Conservation (phyloP, 2,329 filamentous ascomycete species). For the Harringtonia lauricola region DNA sequence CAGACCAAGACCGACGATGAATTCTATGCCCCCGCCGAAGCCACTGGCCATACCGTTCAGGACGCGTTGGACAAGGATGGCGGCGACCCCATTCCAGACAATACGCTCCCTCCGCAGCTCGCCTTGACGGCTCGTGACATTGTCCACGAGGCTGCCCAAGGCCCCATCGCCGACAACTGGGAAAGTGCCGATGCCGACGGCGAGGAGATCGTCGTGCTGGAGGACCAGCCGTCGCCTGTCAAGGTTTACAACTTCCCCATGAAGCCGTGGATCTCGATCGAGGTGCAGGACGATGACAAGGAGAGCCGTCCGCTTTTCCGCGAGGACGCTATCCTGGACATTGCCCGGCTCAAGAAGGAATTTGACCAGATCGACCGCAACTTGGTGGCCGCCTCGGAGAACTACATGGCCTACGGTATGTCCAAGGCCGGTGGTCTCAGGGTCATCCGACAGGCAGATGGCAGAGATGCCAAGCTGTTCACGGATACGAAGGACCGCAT, state of each 20-base stretch:
- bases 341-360: constrained; percentile 90
- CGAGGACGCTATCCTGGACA: constrained; percentile 76
- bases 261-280: constrained; percentile 89
- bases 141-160: constrained; percentile 46
- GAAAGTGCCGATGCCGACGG: constrained; percentile 67
- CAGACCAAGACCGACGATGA: constrained; percentile 39
- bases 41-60: too few species aligned
- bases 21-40: too few species aligned
- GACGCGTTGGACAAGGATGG: constrained; percentile 43
- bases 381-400: constrained; percentile 76
- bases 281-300: constrained; percentile 48
- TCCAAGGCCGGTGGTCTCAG: constrained; percentile 87
- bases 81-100: constrained; percentile 41
- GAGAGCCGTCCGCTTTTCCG: constrained; percentile 55
- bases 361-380: constrained; percentile 96
- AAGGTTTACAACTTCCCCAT: constrained; percentile 93
- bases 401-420: constrained; percentile 90
- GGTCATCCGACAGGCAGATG: constrained; percentile 89
- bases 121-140: constrained; percentile 37
- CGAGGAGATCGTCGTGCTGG: constrained; percentile 52
- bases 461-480: constrained; percentile 84
- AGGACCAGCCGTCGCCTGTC: constrained; percentile 54
- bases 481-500: constrained; percentile 85
- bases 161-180: constrained; percentile 73
- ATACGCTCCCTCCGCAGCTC: constrained; percentile 29